Evolutionary conservation across 2,329 filamentous ascomycete genomes (phyloP), one percentile per base, ranked within the genome.

Genomic region (Cercospora sojina): DNA sequence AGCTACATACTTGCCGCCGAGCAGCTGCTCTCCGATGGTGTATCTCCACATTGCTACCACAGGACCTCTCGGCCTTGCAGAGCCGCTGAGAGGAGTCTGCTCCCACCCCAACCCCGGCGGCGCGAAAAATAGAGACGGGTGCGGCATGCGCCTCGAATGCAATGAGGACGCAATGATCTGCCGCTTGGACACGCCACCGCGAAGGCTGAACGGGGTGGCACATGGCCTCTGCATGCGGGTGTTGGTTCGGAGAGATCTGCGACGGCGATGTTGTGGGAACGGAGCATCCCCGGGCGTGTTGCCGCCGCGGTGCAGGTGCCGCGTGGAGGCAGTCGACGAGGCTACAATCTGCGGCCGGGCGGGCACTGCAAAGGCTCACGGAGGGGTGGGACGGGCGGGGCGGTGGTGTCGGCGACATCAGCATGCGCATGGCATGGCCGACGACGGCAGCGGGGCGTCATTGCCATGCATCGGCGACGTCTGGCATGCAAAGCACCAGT

Each of bases 101-200:
- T 61, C 59, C 56, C 35, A 59, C 56, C 16, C 35, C 29, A 43
- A 59, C 56, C 16, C 35, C 29, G 47, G 59, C 35, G 20, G 61
- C 25, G 59, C 62, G 67, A 65, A 57, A 65, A 64, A 67, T 67
- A 69, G 62, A 67, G 53, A 38, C 43, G 18, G 43, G 29, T 18
- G 43, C 29, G 53, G 27, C 27, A 56, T 35, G 59, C 59, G 58
- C 35, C 38, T 18, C 29, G 58, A 49, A 61, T 57, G 53, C 27
- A 35, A 57, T 29, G 53, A 49, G 58, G 25, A 66, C 62, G 62
- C 47, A 55, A 47, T 56, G 65, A 69, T 69, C 65, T 64, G 60
- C 61, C 53, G 53, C 58, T 57, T 62, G 53, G n/a, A 58, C 57
- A 49, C 59, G 65, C 65, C 65, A 67, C 60, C 31, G 51, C 27